phyloP scores from a whole-genome alignment of 2,329 filamentous ascomycete genomes.

The Dothideomycetidae sp. region DNA sequence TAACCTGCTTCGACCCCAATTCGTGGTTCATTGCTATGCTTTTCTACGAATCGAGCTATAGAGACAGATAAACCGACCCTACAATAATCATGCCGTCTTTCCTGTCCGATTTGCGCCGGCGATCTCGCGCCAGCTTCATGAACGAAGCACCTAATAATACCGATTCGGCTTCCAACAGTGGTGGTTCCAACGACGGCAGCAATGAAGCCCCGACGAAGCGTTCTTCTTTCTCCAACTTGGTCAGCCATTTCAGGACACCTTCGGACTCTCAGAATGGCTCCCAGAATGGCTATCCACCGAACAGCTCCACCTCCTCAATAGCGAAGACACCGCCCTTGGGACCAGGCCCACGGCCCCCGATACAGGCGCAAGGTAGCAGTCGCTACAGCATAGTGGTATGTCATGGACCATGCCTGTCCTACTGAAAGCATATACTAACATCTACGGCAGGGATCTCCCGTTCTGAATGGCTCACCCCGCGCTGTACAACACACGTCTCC shows the following conservation, averaged over 20 bases:
- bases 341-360: constrained; percentile 15
- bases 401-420: not conserved
- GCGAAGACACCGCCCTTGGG: constrained; percentile 25
- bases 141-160: constrained; percentile 27
- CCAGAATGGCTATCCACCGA: constrained; percentile 50
- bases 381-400: constrained; percentile 43
- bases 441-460: constrained; percentile 27
- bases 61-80: too few species aligned
- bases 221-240: constrained; percentile 44
- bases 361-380: constrained; percentile 28
- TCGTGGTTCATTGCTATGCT: too few species aligned
- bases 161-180: constrained; percentile 33
- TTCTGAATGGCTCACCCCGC: constrained; percentile 30
- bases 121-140: constrained; percentile 60
- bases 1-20: too few species aligned
- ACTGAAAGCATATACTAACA: constrained; percentile 7
- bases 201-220: constrained; percentile 44
- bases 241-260: constrained; percentile 33
- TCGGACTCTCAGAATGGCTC: constrained; percentile 25
- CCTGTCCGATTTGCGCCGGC: constrained; percentile 56
- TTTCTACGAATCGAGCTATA: too few species aligned
- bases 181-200: constrained; percentile 14
- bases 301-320: constrained; percentile 13
- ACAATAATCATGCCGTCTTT: constrained; percentile 47
- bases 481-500: constrained; percentile 45